Evolutionary conservation across 176 grass and related monocot genomes (phyloP).

Genomic region (Hsuehochloa calcarea): DNA sequence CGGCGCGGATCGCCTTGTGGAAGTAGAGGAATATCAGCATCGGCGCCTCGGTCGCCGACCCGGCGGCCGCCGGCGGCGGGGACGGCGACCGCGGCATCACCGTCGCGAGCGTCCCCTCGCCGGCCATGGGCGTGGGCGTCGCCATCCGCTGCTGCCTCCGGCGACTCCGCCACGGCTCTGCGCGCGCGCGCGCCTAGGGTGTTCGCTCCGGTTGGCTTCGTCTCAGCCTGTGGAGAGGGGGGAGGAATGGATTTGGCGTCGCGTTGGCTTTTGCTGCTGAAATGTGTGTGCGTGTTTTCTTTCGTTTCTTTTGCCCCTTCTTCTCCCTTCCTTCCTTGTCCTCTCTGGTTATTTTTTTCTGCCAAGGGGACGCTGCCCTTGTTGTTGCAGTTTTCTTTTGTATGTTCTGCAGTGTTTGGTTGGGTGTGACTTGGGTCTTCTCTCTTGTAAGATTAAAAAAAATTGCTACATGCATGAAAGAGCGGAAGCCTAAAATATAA

Average conservation of each 20-base stretch:
- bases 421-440: not conserved
- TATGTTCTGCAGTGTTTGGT: constrained; percentile 4
- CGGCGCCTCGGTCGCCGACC: constrained; percentile 57
- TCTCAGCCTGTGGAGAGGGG: constrained; percentile 49
- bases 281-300: not conserved
- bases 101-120: constrained; percentile 55
- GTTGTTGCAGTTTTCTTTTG: not conserved
- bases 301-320: too few relatives aligned
- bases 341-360: constrained; percentile 43
- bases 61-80: constrained; percentile 35
- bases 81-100: constrained; percentile 52
- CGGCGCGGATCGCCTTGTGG: constrained; percentile 87
- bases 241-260: constrained; percentile 51
- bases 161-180: constrained; percentile 52
- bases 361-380: not conserved
- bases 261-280: constrained; percentile 25
- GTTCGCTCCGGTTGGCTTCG: constrained; percentile 39
- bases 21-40: constrained; percentile 94
- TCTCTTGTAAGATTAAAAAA: not conserved
- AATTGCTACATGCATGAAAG: not conserved
- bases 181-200: constrained; percentile 46
- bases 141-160: constrained; percentile 38
- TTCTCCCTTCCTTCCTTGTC: not conserved
- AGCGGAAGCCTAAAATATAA: not conserved
- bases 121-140: constrained; percentile 57